Evolutionary conservation across 2,329 filamentous ascomycete species (phyloP), one percentile per base, ranked within the genome.

Genomic region (Mycosphaerella sp.): DNA sequence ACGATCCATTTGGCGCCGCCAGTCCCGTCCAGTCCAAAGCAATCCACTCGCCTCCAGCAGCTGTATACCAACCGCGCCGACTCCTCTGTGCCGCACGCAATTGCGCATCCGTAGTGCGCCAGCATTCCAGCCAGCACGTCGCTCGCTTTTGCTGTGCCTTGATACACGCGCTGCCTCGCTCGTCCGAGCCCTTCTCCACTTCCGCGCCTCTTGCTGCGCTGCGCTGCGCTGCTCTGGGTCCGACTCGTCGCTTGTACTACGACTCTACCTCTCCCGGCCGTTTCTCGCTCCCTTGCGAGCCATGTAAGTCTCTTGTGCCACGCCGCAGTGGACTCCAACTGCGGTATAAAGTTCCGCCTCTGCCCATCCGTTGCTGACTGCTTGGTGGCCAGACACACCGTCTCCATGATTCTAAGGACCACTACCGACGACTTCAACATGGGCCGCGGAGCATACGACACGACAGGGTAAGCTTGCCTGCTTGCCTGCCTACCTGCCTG

Each of bases 401-500:
- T 45, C 47, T 42, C 52, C 52, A 73, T 73, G 71, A 73, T 74
- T 59, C 59, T 68, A 64, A 66, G 68, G 66, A 68, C 70, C 54
- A 66, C 66, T 43, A 41, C 41, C 50, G 64, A 67, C 45, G 54
- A 58, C 50, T 57, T 59, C 52, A 73, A 73, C 67, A 75, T 75
- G 73, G 72, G 72, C 52, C 71, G 73, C 58, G 73, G 73, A 54
- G 71, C 71, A 54, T 75, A 75, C 64, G 73, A 75, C 60, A 75
- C 72, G 25, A 75, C 72, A n/a, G 72, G 72, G 58, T 60, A 49
- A 54, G 58, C 48, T 39, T 39, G 34, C 41, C 12, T 39, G n/a
- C 17, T 7, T 8, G 14, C 7, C n/a, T 39, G n/a, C 3, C n/a
- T n/a, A n/a, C n/a, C n/a, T n/a, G n/a, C 17, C 14, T 8, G 14